These are phyloP conservation scores for Inga leiocalycina DNA, from an alignment of 306 rosid genomes.

Conservation along the genomic window DNA sequence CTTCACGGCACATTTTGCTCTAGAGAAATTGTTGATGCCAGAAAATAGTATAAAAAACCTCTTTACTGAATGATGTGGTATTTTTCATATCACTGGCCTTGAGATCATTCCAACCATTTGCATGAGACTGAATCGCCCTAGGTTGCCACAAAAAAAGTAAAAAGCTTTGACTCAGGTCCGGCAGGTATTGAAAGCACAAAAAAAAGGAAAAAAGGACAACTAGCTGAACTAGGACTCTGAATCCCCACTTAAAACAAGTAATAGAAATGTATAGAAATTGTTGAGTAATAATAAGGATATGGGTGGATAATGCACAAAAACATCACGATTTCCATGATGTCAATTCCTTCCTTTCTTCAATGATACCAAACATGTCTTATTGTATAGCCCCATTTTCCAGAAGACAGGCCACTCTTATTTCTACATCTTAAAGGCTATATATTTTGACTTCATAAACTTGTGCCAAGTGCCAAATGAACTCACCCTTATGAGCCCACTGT, in stretches of 20 bases:
- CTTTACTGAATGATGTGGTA: conserved; percentile 1
- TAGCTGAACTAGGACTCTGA: background rate
- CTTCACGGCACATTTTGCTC: background rate
- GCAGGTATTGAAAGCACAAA: background rate
- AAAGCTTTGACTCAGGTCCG: background rate
- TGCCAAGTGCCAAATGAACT: background rate
- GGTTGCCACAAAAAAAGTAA: background rate
- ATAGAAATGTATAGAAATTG: background rate
- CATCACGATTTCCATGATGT: background rate
- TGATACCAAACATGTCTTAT: background rate
- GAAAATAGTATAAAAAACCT: background rate
- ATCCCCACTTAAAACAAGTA: background rate
- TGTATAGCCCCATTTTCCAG: background rate
- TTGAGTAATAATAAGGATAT: background rate
- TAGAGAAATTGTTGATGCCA: background rate
- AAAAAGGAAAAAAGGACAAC: background rate
- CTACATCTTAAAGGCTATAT: background rate
- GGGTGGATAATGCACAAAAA: background rate
- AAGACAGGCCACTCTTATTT: background rate
- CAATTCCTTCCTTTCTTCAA: background rate
- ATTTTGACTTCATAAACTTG: background rate
- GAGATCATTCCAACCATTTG: background rate
- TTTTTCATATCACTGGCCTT: background rate
- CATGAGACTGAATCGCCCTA: background rate
- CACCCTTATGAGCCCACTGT: background rate